Evolutionary conservation across 495 filamentous ascomycete genomes (phyloP).

Genomic region (Geopyxis carbonaria): DNA sequence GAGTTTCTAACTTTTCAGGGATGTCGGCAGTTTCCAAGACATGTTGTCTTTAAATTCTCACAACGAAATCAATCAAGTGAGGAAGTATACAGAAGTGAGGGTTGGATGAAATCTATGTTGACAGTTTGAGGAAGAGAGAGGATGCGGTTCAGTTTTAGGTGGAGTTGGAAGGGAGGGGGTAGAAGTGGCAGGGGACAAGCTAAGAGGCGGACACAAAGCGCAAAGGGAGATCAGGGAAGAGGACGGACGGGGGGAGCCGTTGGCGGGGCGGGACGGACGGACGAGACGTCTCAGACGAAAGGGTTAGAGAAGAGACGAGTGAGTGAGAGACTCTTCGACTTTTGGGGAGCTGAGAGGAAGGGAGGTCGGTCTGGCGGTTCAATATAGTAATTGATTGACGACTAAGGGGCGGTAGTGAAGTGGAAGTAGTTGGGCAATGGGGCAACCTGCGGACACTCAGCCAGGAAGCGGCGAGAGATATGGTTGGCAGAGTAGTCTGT

Average conservation of each 20-base stretch:
- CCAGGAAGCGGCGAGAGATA: no score
- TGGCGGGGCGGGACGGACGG: not conserved
- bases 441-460: no score
- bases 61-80: not conserved
- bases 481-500: no score
- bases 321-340: no score
- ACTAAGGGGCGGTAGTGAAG: no score
- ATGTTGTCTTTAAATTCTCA: not conserved
- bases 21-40: conserved; percentile 26
- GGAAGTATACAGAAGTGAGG: not conserved
- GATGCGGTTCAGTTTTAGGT: not conserved
- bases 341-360: no score
- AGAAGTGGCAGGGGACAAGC: not conserved
- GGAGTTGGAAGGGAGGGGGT: not conserved
- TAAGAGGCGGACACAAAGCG: not conserved
- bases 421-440: no score
- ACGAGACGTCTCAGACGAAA: not conserved
- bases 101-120: not conserved
- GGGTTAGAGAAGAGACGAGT: no score
- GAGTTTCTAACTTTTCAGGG: conserved; percentile 22
- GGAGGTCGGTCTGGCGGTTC: no score
- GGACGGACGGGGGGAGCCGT: not conserved
- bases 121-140: not conserved
- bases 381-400: no score
- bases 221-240: not conserved